Conservation (phyloP, 2,329 filamentous ascomycete genomes). For the Penicillium sp. region DNA sequence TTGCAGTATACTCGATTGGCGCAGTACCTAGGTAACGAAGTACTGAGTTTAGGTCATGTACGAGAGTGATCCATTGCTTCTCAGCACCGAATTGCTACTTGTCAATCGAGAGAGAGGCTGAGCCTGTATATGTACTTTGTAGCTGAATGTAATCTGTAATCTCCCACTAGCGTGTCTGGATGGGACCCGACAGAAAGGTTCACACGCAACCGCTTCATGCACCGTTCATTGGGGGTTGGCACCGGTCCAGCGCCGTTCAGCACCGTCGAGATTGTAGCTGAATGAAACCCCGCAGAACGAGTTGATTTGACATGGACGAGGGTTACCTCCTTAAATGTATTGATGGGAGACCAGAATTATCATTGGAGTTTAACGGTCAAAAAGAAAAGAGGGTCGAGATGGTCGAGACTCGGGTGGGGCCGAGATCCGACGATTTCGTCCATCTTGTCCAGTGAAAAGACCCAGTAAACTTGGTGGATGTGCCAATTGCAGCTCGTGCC, state of each 20-base stretch:
- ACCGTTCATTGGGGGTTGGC: neutral
- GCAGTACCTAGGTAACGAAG: too few relatives aligned
- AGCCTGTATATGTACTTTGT: neutral
- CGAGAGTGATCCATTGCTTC: too few relatives aligned
- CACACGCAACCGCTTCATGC: neutral
- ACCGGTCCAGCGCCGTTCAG: neutral
- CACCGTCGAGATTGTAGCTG: neutral
- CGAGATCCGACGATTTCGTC: neutral
- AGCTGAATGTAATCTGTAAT: too few relatives aligned
- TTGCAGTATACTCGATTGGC: neutral
- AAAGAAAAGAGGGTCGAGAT: neutral
- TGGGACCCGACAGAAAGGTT: neutral
- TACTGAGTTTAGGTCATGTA: too few relatives aligned
- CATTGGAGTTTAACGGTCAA: too few relatives aligned
- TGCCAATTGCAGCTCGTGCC: constrained; percentile 1
- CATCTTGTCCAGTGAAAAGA: neutral
- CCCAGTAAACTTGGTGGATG: neutral
- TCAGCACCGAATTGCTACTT: too few relatives aligned
- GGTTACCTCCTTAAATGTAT: too few relatives aligned
- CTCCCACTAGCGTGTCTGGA: neutral
- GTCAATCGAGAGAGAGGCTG: neutral
- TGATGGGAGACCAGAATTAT: too few relatives aligned
- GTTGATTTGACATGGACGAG: neutral
- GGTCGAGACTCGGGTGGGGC: constrained; percentile 4
- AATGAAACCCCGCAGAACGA: neutral